These are phyloP conservation scores for Penicillium argentinense DNA, from an alignment of 495 filamentous ascomycete species.

Conservation along the genomic window DNA sequence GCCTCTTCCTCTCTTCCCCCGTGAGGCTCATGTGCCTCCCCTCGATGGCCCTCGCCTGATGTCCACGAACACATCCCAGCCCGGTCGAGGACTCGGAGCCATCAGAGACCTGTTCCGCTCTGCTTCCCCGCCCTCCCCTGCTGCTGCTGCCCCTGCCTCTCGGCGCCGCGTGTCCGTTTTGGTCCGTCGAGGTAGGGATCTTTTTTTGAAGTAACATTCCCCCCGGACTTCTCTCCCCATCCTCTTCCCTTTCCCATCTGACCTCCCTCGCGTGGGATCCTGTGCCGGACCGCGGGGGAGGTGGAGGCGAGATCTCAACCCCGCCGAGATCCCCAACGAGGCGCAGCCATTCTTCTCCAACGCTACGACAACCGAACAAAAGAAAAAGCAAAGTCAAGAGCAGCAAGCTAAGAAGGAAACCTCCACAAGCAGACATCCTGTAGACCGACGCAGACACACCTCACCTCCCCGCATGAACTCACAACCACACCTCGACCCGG, in stretches of 20 bases:
- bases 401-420: slow-evolving; percentile 4
- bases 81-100: slow-evolving; percentile 37
- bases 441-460: slow-evolving; percentile 15
- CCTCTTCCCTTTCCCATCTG: background rate
- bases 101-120: slow-evolving; percentile 40
- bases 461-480: slow-evolving; percentile 34
- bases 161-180: slow-evolving; percentile 36
- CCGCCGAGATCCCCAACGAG: slow-evolving; percentile 13
- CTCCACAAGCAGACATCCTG: slow-evolving; percentile 14
- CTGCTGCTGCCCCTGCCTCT: slow-evolving; percentile 30
- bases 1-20: slow-evolving; percentile 2
- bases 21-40: background rate
- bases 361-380: background rate
- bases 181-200: slow-evolving; percentile 41
- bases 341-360: slow-evolving; percentile 5
- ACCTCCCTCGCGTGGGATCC: background rate
- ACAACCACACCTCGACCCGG: slow-evolving; percentile 39
- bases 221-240: slow-evolving; percentile 6
- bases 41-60: slow-evolving; percentile 36
- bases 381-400: slow-evolving; percentile 2
- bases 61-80: slow-evolving; percentile 40
- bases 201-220: slow-evolving; percentile 41
- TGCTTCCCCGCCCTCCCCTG: slow-evolving; percentile 27
- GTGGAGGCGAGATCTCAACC: slow-evolving; percentile 15
- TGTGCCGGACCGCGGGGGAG: background rate